Percentiles rank a stretch among this genome's conserved stretches.
phyloP scores from a whole-genome alignment of 2,329 filamentous ascomycete genomes.

The Colletotrichum tropicale region DNA sequence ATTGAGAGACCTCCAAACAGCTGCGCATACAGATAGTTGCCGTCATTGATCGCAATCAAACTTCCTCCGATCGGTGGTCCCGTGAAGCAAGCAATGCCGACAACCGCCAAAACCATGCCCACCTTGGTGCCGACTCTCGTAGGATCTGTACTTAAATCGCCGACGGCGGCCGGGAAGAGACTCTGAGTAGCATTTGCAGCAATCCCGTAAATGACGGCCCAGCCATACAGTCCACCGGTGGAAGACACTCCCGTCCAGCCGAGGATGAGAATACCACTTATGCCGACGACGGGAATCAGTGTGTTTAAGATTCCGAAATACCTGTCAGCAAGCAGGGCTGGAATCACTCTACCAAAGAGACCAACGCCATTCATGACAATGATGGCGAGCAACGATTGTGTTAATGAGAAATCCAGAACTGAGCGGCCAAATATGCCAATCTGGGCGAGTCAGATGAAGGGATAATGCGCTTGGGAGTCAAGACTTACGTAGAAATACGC shows the following conservation, averaged over 20 bases:
- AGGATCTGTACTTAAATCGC: neutral
- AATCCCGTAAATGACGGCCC: neutral
- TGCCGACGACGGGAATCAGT: neutral
- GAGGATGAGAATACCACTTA: neutral
- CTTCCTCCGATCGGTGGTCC: neutral
- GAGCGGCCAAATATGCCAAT: neutral
- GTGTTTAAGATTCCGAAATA: neutral
- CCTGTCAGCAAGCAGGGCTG: neutral
- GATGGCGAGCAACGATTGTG: neutral
- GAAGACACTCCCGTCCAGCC: neutral
- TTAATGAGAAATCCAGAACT: neutral
- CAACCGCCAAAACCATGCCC: neutral
- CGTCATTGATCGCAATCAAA: neutral
- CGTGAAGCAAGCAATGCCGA: neutral
- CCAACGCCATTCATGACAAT: neutral
- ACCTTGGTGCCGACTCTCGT: neutral
- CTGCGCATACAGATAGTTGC: neutral
- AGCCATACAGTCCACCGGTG: neutral
- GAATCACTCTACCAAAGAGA: neutral
- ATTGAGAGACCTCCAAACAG: neutral
- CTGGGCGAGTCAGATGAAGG: neutral
- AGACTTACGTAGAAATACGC: neutral
- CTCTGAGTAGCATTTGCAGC: neutral
- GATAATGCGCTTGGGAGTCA: fast-evolving
- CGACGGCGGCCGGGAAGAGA: neutral